Percentiles rank a stretch among this genome's conserved stretches.
These are phyloP conservation scores for Chaetomium tenue DNA, from an alignment of 495 filamentous ascomycete genomes.

Conservation along the genomic window DNA sequence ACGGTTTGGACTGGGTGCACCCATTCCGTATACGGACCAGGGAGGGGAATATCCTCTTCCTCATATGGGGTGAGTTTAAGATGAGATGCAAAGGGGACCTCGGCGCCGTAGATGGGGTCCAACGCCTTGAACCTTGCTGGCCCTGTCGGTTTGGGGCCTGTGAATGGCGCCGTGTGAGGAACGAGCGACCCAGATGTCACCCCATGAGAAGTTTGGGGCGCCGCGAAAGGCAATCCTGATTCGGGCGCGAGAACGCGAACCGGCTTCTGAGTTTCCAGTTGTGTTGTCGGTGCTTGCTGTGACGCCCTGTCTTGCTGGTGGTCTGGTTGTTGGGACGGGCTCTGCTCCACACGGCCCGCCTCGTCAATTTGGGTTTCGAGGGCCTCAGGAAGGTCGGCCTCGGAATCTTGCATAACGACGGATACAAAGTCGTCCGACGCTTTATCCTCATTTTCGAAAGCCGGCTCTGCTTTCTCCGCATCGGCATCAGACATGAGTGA, in stretches of 20 bases:
- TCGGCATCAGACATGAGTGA: not conserved
- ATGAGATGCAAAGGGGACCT: constrained; percentile 24
- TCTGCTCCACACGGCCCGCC: not conserved
- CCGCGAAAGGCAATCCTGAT: not conserved
- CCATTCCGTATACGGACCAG: constrained; percentile 32
- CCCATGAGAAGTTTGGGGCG: not conserved
- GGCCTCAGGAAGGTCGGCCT: not conserved
- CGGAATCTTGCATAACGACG: not conserved
- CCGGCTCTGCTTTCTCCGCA: not conserved
- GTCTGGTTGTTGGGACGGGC: not conserved
- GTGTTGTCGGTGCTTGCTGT: not conserved
- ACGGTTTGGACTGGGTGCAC: constrained; percentile 22
- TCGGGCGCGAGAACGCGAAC: not conserved
- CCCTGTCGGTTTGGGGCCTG: constrained; percentile 13
- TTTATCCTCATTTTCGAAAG: not conserved
- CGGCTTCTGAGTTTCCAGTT: not conserved
- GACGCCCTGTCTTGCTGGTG: not conserved
- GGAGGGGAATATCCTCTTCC: constrained; percentile 27
- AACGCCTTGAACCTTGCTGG: constrained; percentile 24
- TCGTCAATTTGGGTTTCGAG: not conserved
- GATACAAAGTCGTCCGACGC: not conserved
- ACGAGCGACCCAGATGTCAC: not conserved
- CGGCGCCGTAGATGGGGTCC: constrained; percentile 25
- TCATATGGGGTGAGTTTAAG: constrained; percentile 31
- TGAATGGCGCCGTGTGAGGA: not conserved